A percentile compares a stretch with the other conserved stretches of the same genome.
Conservation (phyloP, 2,329 filamentous ascomycete genomes). For the Alternaria sp. region DNA sequence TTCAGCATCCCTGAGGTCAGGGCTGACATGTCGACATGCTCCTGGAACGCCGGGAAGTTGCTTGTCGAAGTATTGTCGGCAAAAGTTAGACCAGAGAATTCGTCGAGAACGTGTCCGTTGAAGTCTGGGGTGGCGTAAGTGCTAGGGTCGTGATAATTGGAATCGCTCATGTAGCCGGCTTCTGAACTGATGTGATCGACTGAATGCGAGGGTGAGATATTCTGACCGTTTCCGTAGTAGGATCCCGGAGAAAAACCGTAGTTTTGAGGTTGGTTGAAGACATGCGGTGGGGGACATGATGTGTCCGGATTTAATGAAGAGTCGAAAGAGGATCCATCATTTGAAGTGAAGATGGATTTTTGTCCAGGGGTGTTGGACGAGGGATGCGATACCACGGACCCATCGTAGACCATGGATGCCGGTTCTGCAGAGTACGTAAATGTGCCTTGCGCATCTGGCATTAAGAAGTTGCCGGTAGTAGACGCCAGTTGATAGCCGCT, state of each 20-base stretch:
- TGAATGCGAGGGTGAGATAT: slow-evolving; percentile 51
- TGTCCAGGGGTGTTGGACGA: slow-evolving; percentile 35
- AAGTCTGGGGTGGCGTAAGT: slow-evolving; percentile 47
- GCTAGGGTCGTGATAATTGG: slow-evolving; percentile 44
- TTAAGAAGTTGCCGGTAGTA: slow-evolving; percentile 35
- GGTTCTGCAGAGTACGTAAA: slow-evolving; percentile 51
- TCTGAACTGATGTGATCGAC: slow-evolving; percentile 52
- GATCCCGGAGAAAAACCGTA: slow-evolving; percentile 43
- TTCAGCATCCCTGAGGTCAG: slow-evolving; percentile 40
- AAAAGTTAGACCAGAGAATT: slow-evolving; percentile 42
- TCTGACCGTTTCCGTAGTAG: slow-evolving; percentile 43
- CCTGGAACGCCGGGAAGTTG: slow-evolving; percentile 37
- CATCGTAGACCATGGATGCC: slow-evolving; percentile 45
- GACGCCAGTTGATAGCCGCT: slow-evolving; percentile 37
- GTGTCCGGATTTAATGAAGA: slow-evolving; percentile 48
- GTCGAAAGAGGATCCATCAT: slow-evolving; percentile 48
- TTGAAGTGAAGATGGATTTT: slow-evolving; percentile 45
- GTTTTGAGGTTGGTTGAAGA: slow-evolving; percentile 37
- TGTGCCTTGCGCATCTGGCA: slow-evolving; percentile 45
- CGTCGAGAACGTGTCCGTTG: slow-evolving; percentile 43
- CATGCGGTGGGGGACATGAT: slow-evolving; percentile 43
- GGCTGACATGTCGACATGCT: slow-evolving; percentile 39
- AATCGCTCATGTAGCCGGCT: slow-evolving; percentile 46
- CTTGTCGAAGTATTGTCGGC: slow-evolving; percentile 34
- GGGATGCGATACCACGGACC: slow-evolving; percentile 36